These are phyloP conservation scores for Madurella mycetomatis DNA, from an alignment of 2,329 filamentous ascomycete species.

Conservation along the genomic window DNA sequence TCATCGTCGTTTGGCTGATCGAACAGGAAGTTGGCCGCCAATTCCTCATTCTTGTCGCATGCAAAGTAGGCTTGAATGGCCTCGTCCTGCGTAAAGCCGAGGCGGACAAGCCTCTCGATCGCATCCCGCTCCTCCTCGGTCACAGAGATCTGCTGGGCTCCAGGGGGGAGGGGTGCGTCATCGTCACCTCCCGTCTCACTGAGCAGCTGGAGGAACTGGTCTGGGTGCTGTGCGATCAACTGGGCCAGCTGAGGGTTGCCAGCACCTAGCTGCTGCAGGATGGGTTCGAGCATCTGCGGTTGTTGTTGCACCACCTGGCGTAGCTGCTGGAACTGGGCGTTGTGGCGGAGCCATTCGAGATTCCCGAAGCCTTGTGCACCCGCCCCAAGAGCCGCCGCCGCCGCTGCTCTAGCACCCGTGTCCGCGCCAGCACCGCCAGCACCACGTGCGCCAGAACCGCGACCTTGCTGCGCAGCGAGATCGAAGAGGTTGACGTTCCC, in stretches of 20 bases:
- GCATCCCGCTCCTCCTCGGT: constrained; percentile 96
- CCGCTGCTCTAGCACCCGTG: constrained; percentile 44
- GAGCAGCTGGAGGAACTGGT: constrained; percentile 86
- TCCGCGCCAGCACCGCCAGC: constrained; percentile 38
- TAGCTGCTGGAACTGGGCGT: constrained; percentile 96
- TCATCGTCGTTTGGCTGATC: constrained; percentile 90
- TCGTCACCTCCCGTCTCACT: constrained; percentile 77
- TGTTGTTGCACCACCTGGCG: constrained; percentile 96
- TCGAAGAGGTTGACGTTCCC: constrained; percentile 86
- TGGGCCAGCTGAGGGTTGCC: constrained; percentile 93
- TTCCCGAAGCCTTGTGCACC: constrained; percentile 59
- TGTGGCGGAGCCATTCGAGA: constrained; percentile 89
- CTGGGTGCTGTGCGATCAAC: constrained; percentile 85
- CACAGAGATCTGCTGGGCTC: constrained; percentile 82
- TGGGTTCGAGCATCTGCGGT: constrained; percentile 97
- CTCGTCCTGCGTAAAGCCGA: constrained; percentile 88
- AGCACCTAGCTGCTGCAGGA: constrained; percentile 89
- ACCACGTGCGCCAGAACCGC: constrained; percentile 38
- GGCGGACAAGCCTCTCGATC: constrained; percentile 88
- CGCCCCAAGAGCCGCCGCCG: constrained; percentile 44
- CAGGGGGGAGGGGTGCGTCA: constrained; percentile 79
- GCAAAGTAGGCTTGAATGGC: constrained; percentile 99
- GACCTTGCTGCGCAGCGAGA: constrained; percentile 73
- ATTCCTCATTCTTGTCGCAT: constrained; percentile 98
- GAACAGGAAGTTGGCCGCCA: constrained; percentile 96